phyloP scores from a whole-genome alignment of 495 filamentous ascomycete genomes.

The Lophiotrema nucula region DNA sequence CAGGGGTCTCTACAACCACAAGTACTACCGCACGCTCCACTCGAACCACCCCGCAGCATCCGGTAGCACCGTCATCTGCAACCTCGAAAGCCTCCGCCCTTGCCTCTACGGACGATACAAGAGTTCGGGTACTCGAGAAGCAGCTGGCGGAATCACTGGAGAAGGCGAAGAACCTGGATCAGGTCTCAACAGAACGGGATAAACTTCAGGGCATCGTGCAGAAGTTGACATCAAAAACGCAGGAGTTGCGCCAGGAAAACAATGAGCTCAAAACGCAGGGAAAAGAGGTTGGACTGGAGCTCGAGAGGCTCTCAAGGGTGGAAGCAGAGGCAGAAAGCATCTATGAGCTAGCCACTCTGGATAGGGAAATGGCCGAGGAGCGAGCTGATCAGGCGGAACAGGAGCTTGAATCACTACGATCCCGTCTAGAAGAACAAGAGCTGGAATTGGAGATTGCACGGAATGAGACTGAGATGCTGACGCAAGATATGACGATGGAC shows the following conservation, averaged over 20 bases:
- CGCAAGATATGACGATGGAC: conserved; percentile 81
- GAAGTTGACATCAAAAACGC: conserved; percentile 86
- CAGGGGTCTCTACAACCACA: not conserved
- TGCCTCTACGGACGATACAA: conserved; percentile 35
- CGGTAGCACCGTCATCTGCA: conserved; percentile 10
- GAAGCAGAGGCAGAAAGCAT: conserved; percentile 80
- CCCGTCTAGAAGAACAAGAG: conserved; percentile 76
- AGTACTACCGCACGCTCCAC: not conserved
- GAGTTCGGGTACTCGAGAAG: conserved; percentile 40
- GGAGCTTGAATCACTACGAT: conserved; percentile 75
- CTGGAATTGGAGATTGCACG: conserved; percentile 83
- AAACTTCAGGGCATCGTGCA: conserved; percentile 87
- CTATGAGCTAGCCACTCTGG: conserved; percentile 83
- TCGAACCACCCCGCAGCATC: not conserved
- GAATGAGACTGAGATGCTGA: conserved; percentile 82
- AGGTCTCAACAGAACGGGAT: conserved; percentile 74
- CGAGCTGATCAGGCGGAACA: conserved; percentile 74
- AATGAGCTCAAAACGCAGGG: conserved; percentile 69
- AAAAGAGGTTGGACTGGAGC: conserved; percentile 67
- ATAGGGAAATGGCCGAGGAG: conserved; percentile 96
- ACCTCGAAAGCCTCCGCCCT: conserved; percentile 1
- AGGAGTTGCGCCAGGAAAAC: conserved; percentile 80
- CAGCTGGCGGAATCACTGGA: conserved; percentile 77
- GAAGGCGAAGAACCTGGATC: conserved; percentile 74
- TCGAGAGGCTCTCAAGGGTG: conserved; percentile 67